Percentiles rank a stretch among this genome's conserved stretches.
phyloP scores from a whole-genome alignment of 169 alveolate genomes.

The Plasmodium fragile region DNA sequence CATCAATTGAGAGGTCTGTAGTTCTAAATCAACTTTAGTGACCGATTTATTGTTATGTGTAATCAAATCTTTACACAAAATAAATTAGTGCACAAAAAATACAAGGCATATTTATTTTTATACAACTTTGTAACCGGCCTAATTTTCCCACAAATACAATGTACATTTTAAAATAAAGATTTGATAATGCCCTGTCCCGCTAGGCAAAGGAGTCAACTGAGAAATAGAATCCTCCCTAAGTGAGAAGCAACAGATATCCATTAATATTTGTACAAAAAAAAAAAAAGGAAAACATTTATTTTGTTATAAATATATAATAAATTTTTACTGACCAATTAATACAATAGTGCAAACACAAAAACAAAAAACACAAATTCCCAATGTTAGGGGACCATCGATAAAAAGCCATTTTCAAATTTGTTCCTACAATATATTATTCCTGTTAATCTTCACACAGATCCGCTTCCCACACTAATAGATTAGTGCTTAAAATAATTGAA shows the following conservation, averaged over 20 bases:
- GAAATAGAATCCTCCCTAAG: neutral
- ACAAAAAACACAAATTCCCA: neutral
- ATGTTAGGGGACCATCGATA: neutral
- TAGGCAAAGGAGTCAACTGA: neutral
- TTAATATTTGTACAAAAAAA: neutral
- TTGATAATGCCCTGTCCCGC: neutral
- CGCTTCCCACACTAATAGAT: neutral
- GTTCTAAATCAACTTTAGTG: neutral
- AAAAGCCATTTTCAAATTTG: neutral
- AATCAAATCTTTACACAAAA: neutral
- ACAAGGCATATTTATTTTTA: neutral
- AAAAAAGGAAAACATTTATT: neutral
- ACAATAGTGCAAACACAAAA: neutral
- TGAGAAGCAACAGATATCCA: neutral
- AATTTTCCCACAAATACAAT: neutral
- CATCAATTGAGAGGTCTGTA: neutral
- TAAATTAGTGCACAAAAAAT: neutral
- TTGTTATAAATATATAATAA: neutral
- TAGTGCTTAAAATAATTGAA: neutral
- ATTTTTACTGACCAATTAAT: neutral
- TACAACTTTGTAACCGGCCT: neutral
- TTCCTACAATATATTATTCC: neutral
- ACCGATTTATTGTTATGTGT: neutral
- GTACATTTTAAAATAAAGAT: neutral
- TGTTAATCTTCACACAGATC: slow-evolving; percentile 4